These are phyloP conservation scores for Candida pini DNA, from an alignment of 805 yeast genomes.

Conservation along the genomic window DNA sequence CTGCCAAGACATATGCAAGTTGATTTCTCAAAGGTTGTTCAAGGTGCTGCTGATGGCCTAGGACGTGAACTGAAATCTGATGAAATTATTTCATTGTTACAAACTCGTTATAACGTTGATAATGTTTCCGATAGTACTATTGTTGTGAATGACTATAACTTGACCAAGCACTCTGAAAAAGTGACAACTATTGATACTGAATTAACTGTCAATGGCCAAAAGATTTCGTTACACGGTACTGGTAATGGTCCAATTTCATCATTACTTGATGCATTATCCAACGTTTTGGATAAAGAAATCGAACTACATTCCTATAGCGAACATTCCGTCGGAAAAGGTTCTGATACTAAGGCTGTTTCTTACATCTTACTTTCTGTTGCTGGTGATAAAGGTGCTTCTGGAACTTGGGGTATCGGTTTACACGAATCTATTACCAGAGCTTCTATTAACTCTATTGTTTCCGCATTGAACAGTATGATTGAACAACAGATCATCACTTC, in stretches of 20 bases:
- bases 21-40: slow-evolving; percentile 60
- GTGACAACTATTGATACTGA: slow-evolving; percentile 40
- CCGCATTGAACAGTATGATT: slow-evolving; percentile 51
- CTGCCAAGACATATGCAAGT: slow-evolving; percentile 70
- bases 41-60: slow-evolving; percentile 52
- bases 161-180: slow-evolving; percentile 31
- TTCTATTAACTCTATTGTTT: slow-evolving; percentile 61
- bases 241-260: slow-evolving; percentile 83
- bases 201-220: slow-evolving; percentile 31
- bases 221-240: slow-evolving; percentile 40
- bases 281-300: slow-evolving; percentile 44
- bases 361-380: slow-evolving; percentile 38
- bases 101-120: slow-evolving; percentile 47
- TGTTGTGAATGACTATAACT: slow-evolving; percentile 36
- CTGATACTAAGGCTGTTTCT: slow-evolving; percentile 69
- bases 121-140: slow-evolving; percentile 29
- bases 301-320: slow-evolving; percentile 66
- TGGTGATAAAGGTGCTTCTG: slow-evolving; percentile 17
- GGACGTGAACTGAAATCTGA: slow-evolving; percentile 68
- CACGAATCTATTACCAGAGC: slow-evolving; percentile 88
- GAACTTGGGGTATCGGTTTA: slow-evolving; percentile 87
- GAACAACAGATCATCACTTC: slow-evolving; percentile 12
- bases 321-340: slow-evolving; percentile 69
- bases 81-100: slow-evolving; percentile 57
- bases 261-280: slow-evolving; percentile 57